A percentile compares a stretch with the other conserved stretches of the same genome.
phyloP scores from a whole-genome alignment of 306 rosid genomes.

The Rosa rugosa region DNA sequence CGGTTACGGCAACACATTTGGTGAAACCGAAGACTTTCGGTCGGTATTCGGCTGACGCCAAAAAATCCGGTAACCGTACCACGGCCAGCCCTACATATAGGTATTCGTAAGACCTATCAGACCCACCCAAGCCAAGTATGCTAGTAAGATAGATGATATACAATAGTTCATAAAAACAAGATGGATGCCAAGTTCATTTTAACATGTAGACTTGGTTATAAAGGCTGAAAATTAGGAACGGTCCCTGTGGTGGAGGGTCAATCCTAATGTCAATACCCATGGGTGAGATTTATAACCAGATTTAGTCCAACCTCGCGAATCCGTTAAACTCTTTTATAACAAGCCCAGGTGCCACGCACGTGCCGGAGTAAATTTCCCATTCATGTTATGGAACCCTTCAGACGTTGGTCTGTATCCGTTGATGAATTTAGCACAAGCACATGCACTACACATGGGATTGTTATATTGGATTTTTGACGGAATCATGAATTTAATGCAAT shows the following conservation, averaged over 20 bases:
- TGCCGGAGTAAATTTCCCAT: background rate
- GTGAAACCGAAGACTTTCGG: no score
- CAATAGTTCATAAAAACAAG: background rate
- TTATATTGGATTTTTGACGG: background rate
- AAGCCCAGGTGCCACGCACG: background rate
- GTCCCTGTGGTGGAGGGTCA: background rate
- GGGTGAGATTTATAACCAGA: background rate
- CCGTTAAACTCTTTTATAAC: background rate
- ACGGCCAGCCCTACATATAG: no score
- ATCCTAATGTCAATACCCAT: background rate
- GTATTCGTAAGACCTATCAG: no score
- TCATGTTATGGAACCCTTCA: no score
- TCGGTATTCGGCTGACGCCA: no score
- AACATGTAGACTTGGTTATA: background rate
- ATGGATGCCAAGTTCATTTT: slow-evolving; percentile 8
- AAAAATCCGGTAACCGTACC: no score
- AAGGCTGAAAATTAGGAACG: background rate
- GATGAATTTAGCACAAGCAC: no score
- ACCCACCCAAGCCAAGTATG: background rate
- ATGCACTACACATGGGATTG: background rate
- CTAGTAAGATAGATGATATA: background rate
- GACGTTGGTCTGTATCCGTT: no score
- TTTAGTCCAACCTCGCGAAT: background rate
- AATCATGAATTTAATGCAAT: background rate
- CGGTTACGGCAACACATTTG: no score